Evolutionary conservation across 2,329 filamentous ascomycete species (phyloP).

Genomic region (Neophaeococcomyces mojaviensis): DNA sequence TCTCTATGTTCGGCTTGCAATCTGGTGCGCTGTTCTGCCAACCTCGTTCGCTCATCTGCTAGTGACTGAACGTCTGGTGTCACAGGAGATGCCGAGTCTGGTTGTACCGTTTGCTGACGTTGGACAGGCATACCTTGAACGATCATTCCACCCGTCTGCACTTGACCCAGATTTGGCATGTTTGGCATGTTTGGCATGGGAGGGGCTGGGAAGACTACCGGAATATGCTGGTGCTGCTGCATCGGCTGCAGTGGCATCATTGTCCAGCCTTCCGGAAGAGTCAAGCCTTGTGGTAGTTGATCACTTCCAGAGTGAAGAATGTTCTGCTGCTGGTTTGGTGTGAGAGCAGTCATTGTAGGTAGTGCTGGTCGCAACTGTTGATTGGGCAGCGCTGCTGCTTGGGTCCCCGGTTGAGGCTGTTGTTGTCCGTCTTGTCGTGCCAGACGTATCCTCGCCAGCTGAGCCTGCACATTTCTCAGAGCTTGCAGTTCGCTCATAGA

Average conservation of each 20-base stretch:
- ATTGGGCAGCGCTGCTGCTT: slow-evolving; percentile 8
- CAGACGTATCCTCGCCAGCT: slow-evolving; percentile 58
- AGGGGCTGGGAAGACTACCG: background rate
- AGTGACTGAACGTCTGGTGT: too few relatives aligned
- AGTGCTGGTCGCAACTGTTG: slow-evolving; percentile 13
- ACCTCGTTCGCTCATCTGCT: too few relatives aligned
- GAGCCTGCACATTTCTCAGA: slow-evolving; percentile 60
- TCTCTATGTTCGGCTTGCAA: too few relatives aligned
- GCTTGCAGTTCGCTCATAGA: slow-evolving; percentile 61
- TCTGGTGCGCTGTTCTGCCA: too few relatives aligned
- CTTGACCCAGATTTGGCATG: background rate
- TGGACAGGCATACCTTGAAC: too few relatives aligned
- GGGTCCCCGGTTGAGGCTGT: slow-evolving; percentile 6
- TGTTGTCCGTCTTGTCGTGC: slow-evolving; percentile 7
- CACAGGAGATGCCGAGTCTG: too few relatives aligned
- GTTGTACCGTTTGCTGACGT: too few relatives aligned
- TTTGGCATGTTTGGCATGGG: background rate
- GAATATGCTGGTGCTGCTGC: slow-evolving; percentile 9
- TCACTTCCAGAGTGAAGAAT: slow-evolving; percentile 36
- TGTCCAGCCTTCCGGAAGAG: slow-evolving; percentile 47
- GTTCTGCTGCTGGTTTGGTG: slow-evolving; percentile 24
- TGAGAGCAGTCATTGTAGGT: slow-evolving; percentile 12
- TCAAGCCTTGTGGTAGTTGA: slow-evolving; percentile 44
- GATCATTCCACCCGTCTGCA: background rate
- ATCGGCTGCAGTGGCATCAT: slow-evolving; percentile 38